Base-by-base conservation (phyloP, 441 rosid genomes). In the Biscutella laevigata region DNA sequence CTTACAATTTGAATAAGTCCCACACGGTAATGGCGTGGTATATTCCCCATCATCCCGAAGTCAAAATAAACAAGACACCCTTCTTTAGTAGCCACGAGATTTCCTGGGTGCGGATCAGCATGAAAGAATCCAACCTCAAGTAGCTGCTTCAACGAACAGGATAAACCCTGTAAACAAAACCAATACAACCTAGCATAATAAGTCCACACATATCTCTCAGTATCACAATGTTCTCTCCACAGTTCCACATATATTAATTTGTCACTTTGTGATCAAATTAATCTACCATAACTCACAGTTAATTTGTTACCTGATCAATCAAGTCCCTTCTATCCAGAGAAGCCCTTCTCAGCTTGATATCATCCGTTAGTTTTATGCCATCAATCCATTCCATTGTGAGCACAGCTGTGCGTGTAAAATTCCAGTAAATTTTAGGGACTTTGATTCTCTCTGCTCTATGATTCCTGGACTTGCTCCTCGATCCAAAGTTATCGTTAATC, bases 101-200 rank as follows among this genome's bases (percentile, higher is more conserved):
- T 94, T 74, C 99, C 99, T 42, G 99, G 99, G 74, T 94, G 97
- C 8, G 97, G 96, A 72, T 94, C 99, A 40, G 99, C 99, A 71
- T 94, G 99, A 71, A 94, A 89, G 72, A 84, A 94, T 48, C 99
- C 99, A 43, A 77, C 84, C 78, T 94, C 97, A 57, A 94, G 97
- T 69, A 94, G 72, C 64, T 94, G 99, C 75, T 83, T 86, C 69
- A 86, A 74, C 25, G 99, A 94, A 80, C 97, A 84, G 66, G 81
- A 84, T 54, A 94, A 69, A 36, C 97, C 99, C 97, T 89, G 71
- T 22, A 26, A 73, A 53, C 45, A 28, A 49, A 26, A 54, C 24
- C 27, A 61, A 27, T 27, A 14, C 34, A 42, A 43, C 59, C 44
- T 56, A 46, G 19, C 44, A 28, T 19, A 49, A 63, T 26, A 49